Evolutionary conservation across 1,139 yeast genomes (phyloP), one percentile per base, ranked within the genome.

Genomic region (Candida mesenterica): DNA sequence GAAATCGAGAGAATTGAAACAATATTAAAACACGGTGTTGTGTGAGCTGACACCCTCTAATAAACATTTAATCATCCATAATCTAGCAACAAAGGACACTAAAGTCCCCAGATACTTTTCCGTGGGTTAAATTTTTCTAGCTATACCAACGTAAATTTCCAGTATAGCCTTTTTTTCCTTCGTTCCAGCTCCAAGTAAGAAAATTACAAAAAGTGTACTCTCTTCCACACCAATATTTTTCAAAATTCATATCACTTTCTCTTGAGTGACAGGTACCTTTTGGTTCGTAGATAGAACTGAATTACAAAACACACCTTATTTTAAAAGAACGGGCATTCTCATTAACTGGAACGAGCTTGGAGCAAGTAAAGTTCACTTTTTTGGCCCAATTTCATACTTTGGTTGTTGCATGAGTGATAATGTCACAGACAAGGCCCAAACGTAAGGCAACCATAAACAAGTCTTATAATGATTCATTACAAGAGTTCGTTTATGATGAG

Each of bases 1-100:
- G 96, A 89, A 46, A 82, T 89, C 10, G 87, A 82, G 44, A 62
- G 77, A 34, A 75, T 89, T 19, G 95, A 87, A 54, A 62, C 64
- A 23, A 65, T 72, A 2, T 55, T 77, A 36, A 58, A 19, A 19
- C 22, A 19, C 22, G 22, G 22, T 6, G 22, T 9, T 19, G 22
- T 19, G 9, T 19, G 9, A 19, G 6, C 22, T 19, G 8, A 6
- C 9, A 6, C 22, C 63, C 35, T 61, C 56, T 30, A 76, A 75
- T 5, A 19, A 7, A 19, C 7, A 7, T 19, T 19, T 7, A 19
- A 19, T 7, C 23, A 2, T 19, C 10, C 10, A 7, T 10, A 7
- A 19, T 10, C 23, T 10, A 10, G 10, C 23, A n/a, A n/a, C n/a
- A n/a, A n/a, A n/a, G n/a, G n/a, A n/a, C n/a, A n/a, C n/a, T n/a